Evolutionary conservation across 139 green algal species (phyloP).

Genomic region (Tetradesmus obliquus): DNA sequence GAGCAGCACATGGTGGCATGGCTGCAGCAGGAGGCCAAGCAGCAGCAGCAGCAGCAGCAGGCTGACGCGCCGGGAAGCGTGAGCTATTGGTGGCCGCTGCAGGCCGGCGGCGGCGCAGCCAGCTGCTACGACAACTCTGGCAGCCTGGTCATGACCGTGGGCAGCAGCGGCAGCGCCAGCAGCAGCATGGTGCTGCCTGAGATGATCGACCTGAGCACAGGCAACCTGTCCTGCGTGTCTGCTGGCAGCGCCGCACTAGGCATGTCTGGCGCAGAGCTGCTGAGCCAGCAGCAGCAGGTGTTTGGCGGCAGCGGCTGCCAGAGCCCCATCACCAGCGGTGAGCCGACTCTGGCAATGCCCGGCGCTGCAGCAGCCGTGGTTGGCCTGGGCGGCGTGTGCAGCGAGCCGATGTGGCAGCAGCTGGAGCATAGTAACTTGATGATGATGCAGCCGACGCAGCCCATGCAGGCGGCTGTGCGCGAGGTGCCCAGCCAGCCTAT

Average conservation of each 20-base stretch:
- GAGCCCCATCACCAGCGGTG: background rate
- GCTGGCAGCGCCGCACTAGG: background rate
- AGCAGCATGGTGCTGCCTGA: background rate
- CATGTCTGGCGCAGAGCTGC: background rate
- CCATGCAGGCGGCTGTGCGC: background rate
- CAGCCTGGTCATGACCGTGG: background rate
- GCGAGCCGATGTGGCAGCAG: conserved; percentile 21
- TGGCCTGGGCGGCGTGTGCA: too few species aligned
- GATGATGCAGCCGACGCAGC: conserved; percentile 22
- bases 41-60: conserved; percentile 16
- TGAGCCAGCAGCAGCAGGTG: background rate
- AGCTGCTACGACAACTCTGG: background rate
- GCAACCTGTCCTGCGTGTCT: background rate
- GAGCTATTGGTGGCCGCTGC: background rate
- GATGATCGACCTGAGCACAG: background rate
- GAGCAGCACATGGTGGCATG: background rate
- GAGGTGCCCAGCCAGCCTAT: background rate
- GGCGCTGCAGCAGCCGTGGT: background rate
- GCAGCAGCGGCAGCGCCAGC: background rate
- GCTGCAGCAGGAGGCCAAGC: background rate
- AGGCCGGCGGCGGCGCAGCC: background rate
- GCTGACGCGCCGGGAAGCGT: background rate
- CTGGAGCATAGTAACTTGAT: conserved; percentile 23
- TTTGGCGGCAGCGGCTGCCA: background rate
- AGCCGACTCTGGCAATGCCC: background rate